A percentile compares a stretch with the other conserved stretches of the same genome.
Evolutionary conservation across 441 rosid genomes (phyloP).

Genomic region (Gossypium gossypioides): DNA sequence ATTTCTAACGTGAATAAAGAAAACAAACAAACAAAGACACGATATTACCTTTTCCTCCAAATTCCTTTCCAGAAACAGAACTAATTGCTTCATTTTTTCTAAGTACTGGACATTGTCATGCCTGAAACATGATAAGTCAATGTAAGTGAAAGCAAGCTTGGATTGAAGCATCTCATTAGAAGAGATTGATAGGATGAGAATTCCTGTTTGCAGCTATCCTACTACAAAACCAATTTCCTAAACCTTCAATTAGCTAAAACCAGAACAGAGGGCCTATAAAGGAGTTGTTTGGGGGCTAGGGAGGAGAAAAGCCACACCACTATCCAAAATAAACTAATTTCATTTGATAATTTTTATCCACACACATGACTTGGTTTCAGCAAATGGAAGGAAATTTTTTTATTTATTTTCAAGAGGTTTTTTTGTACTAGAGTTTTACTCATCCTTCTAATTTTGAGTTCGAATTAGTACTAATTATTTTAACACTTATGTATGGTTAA

Average conservation of each 20-base stretch:
- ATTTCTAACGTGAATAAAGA: conserved; percentile 4
- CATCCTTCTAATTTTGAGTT: background rate
- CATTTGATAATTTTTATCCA: background rate
- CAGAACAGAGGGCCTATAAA: background rate
- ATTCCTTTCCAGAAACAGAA: conserved; percentile 63
- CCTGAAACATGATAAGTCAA: conserved; percentile 47
- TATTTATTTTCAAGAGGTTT: too few relatives aligned
- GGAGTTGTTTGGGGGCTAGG: background rate
- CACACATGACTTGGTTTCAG: background rate
- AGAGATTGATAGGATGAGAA: conserved; percentile 4
- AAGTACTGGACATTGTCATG: conserved; percentile 78
- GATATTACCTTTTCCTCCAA: conserved; percentile 71
- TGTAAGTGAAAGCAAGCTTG: conserved; percentile 14
- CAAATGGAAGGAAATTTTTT: background rate
- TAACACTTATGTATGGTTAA: background rate
- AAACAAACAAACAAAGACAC: background rate
- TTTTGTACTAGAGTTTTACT: too few relatives aligned
- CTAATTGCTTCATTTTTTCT: conserved; percentile 91
- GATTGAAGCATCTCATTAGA: conserved; percentile 11
- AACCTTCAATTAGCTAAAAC: conserved; percentile 7
- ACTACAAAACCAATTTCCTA: background rate
- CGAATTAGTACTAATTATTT: background rate
- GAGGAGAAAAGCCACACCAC: background rate
- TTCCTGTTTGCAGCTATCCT: conserved; percentile 9
- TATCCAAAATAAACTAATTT: background rate